Percentiles rank a stretch among this genome's conserved stretches.
phyloP scores from a whole-genome alignment of 129 eudicot genomes.

The Centrapalus pauciflorus region DNA sequence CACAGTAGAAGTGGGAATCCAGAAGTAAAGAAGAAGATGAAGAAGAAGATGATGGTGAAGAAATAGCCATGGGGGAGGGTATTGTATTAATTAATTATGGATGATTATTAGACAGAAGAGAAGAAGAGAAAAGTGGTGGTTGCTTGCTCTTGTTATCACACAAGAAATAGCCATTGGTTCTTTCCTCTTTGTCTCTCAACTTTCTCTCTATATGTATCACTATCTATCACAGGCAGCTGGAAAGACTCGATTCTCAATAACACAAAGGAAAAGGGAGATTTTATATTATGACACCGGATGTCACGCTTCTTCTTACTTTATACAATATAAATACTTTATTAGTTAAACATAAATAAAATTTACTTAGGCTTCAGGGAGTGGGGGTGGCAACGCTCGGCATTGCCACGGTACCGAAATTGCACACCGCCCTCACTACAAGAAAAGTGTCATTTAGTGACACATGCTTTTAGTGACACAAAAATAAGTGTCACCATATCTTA shows the following conservation, averaged over 20 bases:
- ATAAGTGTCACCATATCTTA: too few species aligned
- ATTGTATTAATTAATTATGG: too few species aligned
- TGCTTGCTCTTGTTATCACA: not conserved
- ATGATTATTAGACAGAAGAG: constrained; percentile 35
- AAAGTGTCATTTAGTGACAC: too few species aligned
- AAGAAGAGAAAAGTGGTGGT: constrained; percentile 15
- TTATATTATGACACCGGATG: constrained; percentile 55
- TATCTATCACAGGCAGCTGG: constrained; percentile 13
- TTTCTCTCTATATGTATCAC: constrained; percentile 4
- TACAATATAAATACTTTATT: too few species aligned
- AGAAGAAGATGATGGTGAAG: constrained; percentile 30
- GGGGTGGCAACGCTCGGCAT: too few species aligned
- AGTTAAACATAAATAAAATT: too few species aligned
- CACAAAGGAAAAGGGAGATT: constrained; percentile 53
- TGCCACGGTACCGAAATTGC: too few species aligned
- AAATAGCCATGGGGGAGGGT: constrained; percentile 28
- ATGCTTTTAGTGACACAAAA: too few species aligned
- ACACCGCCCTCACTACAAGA: too few species aligned
- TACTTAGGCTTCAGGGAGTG: too few species aligned
- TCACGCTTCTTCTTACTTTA: constrained; percentile 64
- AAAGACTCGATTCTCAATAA: constrained; percentile 28
- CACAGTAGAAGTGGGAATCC: constrained; percentile 50
- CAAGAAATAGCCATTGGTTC: constrained; percentile 12
- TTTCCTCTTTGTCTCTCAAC: constrained; percentile 19
- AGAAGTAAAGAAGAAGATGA: constrained; percentile 26